Evolutionary conservation across 768 basidiomycete species (phyloP), one percentile per base, ranked within the genome.

Genomic region (Suillus cothurnatus): DNA sequence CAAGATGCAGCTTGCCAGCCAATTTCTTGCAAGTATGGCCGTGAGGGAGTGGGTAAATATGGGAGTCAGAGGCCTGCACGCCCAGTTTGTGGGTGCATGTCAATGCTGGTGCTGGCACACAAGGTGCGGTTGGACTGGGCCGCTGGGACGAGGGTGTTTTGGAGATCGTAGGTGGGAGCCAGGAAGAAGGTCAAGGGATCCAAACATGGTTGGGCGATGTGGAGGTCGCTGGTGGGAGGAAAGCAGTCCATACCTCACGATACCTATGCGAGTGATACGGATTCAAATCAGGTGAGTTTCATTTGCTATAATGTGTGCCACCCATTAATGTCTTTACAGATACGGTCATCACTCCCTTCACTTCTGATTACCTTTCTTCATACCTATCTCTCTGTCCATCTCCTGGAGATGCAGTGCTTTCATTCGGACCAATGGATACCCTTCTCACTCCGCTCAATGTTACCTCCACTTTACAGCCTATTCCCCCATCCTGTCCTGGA

Each of bases 401-500:
- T 3, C 79, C 85, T 28, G 85, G 87, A 61, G 93, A 94, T 68
- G 88, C 89, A 8, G 88, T 94, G 55, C 79, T 95, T 55, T 86
- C 88, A 32, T 91, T 94, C 73, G 92, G 92, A 61, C 88, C 91
- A 8, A 91, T 92, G 85, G 93, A 95, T 76, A 81, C 83, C 60
- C 79, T 95, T 69, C 82, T 94, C 71, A 85, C 90, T 19, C 88
- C 92, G 90, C 92, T 43, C 85, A 86, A 70, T 86, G 89, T 71
- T 92, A 88, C 75, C 79, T 88, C 89, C 92, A 62, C 80, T 92
- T 60, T 93, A 91, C 79, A 87, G 79, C 71, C 76, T 94, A 70
- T 86, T 83, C 72, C 93, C 92, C 12, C 93, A 95, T 72, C 93
- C 93, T 41, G 92, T 89, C 4, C 92, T 93, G 74, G 91, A 91